Base-by-base conservation (phyloP, 2,329 filamentous ascomycete genomes). In the Hymenoscyphus occultus region DNA sequence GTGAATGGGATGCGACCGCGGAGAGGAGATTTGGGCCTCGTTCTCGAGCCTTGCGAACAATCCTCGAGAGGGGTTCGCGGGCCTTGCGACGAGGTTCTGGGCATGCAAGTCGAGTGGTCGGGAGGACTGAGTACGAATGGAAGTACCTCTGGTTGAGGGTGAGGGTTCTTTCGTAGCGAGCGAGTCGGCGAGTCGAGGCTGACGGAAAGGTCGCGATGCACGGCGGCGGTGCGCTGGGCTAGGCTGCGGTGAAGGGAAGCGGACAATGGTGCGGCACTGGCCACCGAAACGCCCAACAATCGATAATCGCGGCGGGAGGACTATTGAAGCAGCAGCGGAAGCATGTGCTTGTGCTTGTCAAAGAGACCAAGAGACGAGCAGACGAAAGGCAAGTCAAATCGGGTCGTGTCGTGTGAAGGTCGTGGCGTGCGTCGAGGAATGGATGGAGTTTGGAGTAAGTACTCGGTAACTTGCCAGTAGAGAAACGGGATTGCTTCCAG, bases 171-270 rank as follows among this genome's bases (percentile, higher is more conserved):
- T 54, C 28, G 48, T 54, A 54, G 48, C 48, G 48, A 54, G 48
- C 48, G 48, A 54, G 48, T 54, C 48, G 48, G 48, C 48, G 48
- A 54, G 19, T 54, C 48, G 48, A 54, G 48, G 48, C 48, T 54
- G 48, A 19, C 48, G 48, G 48, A 54, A 54, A 22, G 48, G 22
- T 54, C 48, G 48, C 48, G 48, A 28, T 54, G 48, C 48, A 54
- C 48, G 48, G 48, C 48, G 22, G 48, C 19, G 48, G 48, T 54
- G 45, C 28, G 28, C 28, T 28, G 28, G 28, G 28, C 28, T 28
- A 28, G 28, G 28, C 48, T 54, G 48, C 19, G 48, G 48, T 54
- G 45, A 51, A 7, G n/a, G 19, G 28, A 45, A 7, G 16, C 42
- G 48, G 22, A 51, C 45, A 51, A 51, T 51, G 45, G 45, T 51